Evolutionary conservation across 345 rosid species (phyloP), one percentile per base, ranked within the genome.

Genomic region (Hibiscus trionum): DNA sequence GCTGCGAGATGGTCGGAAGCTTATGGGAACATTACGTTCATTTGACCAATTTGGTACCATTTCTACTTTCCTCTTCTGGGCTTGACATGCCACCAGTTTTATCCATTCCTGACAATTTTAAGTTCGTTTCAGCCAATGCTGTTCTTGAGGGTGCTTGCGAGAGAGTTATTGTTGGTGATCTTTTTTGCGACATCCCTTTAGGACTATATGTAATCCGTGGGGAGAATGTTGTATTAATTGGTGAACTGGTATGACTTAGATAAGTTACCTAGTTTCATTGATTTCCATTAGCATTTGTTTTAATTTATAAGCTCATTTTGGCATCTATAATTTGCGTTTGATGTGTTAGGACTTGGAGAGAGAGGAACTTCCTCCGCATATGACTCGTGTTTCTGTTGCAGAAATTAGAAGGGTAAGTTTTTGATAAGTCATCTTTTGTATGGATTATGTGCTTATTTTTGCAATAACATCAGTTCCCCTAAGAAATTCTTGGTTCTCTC

Each of bases 111-210:
- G 58, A 79, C 37, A 58, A 12, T 42, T 4, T 29, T 21, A 39
- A 35, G 17, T 44, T 60, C 63, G 1, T 37, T 70, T 80, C 86
- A 95, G 99, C 99, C 66, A 95, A 95, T 87, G 98, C 97, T 69
- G 98, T 92, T 79, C 88, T 95, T 61, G 99, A 92, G 83, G 84
- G 94, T 78, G 98, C 99, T 5, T 90, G 96, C 64, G 98, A 95
- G 79, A 86, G 99, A 82, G 94, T 89, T 47, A 92, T 95, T 71
- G 98, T 95, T 53, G 99, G 98, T 44, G 93, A 88, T 16, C 87
- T 88, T 59, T 95, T 86, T 60, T 90, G 97, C 24, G 98, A 95
- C 71, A 92, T 95, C 72, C 98, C 97, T 53, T 78, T 92, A 78
- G 99, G 98, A 79, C 88, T 92, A 39, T 95, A 95, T 74, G 87